Conservation (phyloP, 257 asterid genomes). For the Przewalskia tangutica region DNA sequence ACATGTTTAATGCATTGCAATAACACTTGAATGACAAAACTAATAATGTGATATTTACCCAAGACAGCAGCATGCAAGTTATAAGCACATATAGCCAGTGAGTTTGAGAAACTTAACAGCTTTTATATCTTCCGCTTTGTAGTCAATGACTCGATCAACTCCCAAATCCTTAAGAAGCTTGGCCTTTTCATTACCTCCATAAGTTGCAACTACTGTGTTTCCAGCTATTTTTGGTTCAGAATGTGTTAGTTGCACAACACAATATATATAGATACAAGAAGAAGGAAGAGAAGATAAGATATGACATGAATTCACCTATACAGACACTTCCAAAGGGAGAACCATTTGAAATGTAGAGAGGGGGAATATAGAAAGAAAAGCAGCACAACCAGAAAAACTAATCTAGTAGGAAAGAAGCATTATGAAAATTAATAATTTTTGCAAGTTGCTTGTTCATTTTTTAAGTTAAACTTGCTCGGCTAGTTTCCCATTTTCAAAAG, state of each 20-base stretch:
- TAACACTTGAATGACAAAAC: neutral
- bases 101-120: conserved; percentile 23
- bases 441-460: neutral
- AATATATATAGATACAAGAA: too few species aligned
- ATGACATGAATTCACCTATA: neutral
- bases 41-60: neutral
- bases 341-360: neutral
- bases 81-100: neutral
- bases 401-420: neutral
- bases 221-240: conserved; percentile 50
- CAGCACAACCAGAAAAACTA: neutral
- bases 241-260: neutral
- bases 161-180: conserved; percentile 65
- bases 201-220: conserved; percentile 80
- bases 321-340: neutral
- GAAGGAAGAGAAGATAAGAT: neutral
- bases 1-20: neutral
- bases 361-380: neutral
- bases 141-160: conserved; percentile 87
- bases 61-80: neutral
- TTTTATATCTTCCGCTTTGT: conserved; percentile 65
- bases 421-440: neutral
- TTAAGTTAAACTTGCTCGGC: neutral
- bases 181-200: conserved; percentile 89
- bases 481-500: neutral